Base-by-base conservation (phyloP, 192 early-diverging fungal genomes). In the Spizellomyces punctatus region DNA sequence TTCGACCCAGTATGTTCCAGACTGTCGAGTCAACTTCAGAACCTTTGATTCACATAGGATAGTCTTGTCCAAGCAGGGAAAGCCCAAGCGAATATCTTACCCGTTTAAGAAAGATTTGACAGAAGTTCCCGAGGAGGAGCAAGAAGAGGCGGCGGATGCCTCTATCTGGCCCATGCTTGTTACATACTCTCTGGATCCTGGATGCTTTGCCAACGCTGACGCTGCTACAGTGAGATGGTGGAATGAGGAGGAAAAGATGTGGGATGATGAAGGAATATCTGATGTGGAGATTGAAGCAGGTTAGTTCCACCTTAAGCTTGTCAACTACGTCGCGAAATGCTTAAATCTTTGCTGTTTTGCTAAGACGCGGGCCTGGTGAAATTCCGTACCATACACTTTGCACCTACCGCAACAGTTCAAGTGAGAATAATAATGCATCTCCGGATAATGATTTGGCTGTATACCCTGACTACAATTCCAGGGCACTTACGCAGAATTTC, bases 251-350 rank as follows among this genome's bases (percentile, higher is more conserved):
- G 44, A 56, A 4, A 78, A 69, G 27, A 45, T 41, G 43, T 86
- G 85, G 85, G 71, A 72, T 36, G 76, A 80, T 8, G 85, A 86
- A 6, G 78, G 75, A 19, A 77, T 86, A 16, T 50, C 66, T 17
- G 85, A 84, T 47, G 79, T 81, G 5, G 85, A 86, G 64, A 80
- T 83, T 64, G 82, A 86, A 46, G 17, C 49, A 43, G 83, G 83
- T 85, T 36, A 21, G 76, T 43, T 41, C 14, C 10, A 12, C 36
- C 12, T 61, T 43, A n/a, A 54, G 12, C 0, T 54, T 12, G 50
- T 54, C 50, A 12, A 19, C 50, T 0, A 54, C 14, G 14, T 54
- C 12, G 50, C 17, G 50, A 2, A 16, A 27, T 2, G 36, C 12
- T 69, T 4, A n/a, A 66, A 10, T 19, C 52, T 19, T 14, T 61